These are phyloP conservation scores for Waltiozyma sp. DNA, from an alignment of 1,139 yeast genomes.

Conservation along the genomic window DNA sequence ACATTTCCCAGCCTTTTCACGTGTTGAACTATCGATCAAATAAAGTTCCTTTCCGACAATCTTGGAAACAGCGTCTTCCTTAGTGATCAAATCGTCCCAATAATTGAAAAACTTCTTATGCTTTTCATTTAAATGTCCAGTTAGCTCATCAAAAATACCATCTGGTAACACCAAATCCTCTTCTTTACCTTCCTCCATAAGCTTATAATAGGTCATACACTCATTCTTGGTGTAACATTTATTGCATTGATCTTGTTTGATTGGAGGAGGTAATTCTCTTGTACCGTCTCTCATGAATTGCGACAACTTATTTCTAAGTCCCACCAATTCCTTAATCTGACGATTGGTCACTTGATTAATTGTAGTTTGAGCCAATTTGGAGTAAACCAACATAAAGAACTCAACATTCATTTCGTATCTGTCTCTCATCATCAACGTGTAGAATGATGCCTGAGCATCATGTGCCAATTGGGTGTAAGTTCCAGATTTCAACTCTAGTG, in stretches of 20 bases:
- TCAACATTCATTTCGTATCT: conserved; percentile 60
- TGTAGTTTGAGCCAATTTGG: conserved; percentile 47
- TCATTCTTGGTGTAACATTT: conserved; percentile 48
- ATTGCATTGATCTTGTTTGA: conserved; percentile 50
- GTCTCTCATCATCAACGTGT: conserved; percentile 69
- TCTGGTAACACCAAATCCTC: conserved; percentile 25
- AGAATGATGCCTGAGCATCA: conserved; percentile 82
- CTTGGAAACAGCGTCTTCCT: conserved; percentile 56
- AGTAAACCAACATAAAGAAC: conserved; percentile 63
- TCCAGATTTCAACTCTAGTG: conserved; percentile 89
- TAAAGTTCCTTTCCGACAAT: conserved; percentile 52
- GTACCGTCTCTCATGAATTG: conserved; percentile 40
- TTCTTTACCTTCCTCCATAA: conserved; percentile 56
- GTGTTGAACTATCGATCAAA: conserved; percentile 37
- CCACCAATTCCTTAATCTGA: conserved; percentile 52
- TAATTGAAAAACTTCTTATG: conserved; percentile 48
- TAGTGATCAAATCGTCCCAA: conserved; percentile 67
- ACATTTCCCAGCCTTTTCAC: conserved; percentile 59
- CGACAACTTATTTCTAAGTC: conserved; percentile 64
- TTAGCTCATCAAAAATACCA: conserved; percentile 35
- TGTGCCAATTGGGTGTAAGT: conserved; percentile 50
- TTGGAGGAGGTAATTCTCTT: conserved; percentile 47
- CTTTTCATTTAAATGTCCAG: conserved; percentile 35
- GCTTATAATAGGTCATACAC: conserved; percentile 62
- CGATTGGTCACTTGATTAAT: conserved; percentile 43